Base-by-base conservation (phyloP, 148 eudicot species). In the Rhododendron molle region DNA sequence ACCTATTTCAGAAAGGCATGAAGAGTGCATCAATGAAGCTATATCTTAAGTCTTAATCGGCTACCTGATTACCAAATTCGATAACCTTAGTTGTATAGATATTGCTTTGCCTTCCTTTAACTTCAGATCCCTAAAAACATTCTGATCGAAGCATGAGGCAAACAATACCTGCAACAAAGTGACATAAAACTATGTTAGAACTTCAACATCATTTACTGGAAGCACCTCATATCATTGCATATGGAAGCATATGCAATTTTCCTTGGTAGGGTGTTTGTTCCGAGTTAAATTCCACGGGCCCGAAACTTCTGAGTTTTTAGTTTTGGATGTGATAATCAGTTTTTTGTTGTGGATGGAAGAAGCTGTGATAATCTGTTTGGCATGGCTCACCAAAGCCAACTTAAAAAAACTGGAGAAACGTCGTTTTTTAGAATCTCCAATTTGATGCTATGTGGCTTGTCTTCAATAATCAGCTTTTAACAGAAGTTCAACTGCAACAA, bases 61-160 rank as follows among this genome's bases (percentile, higher is more conserved):
- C 16, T 80, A 80, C 82, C 82, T 50, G 82, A 80, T 80, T 47
- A 80, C 38, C 38, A 80, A 28, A 80, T 80, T 49, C 23, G 82
- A 44, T 12, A 52, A 80, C 34, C 32, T 80, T 30, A 80, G 16
- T 80, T 13, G 82, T 80, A 80, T 80, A 50, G 82, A 80, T 47
- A 80, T 52, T 15, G 36, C 60, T 80, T 80, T 80, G 7, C 82
- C 62, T n/a, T 80, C 60, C 82, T 80, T 80, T 44, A 50, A 28
- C 62, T 80, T 47, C 20, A 80, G 82, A 50, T 50, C 40, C 82
- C 82, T 50, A 30, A 47, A 80, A 47, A 80, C 26, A 50, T 49
- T 80, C 82, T 50, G 65, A 30, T 80, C 82, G 15, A 80, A 80
- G 38, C 82, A 80, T 80, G 82, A 80, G 34, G 82, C 82, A 49